Evolutionary conservation across 148 eudicot genomes (phyloP), one percentile per base, ranked within the genome.

Genomic region (Persicaria maculosa): DNA sequence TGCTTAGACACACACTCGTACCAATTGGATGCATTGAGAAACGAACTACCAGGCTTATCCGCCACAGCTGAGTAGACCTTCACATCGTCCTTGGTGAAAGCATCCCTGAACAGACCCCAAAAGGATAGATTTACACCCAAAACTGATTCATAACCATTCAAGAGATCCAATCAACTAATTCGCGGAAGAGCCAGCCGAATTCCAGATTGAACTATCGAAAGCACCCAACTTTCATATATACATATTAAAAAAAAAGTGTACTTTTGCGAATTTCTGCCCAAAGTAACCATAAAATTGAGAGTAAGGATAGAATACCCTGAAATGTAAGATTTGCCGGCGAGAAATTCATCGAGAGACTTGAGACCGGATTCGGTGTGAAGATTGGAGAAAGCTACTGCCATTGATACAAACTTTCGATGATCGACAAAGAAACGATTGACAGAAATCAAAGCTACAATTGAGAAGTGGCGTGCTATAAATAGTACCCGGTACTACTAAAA

Each of bases 321-420:
- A 77, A 93, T 76, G 80, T 74, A 89, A 19, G 90, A 79, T 81
- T 93, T 93, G 1, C 89, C 91, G 15, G 90, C 52, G 50, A 93
- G 91, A 44, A 79, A 86, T 1, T 68, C 85, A 2, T 93, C 85
- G 47, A 93, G 93, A 31, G 91, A 75, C 79, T 91, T 86, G 68
- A 93, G 84, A 14, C 97, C 98, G 6, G 96, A 65, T 72, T 93
- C 90, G 1, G 91, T 83, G 85, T 91, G 93, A 16, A 93, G 91
- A 88, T 93, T 89, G 54, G 86, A 58, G 83, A 93, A 93, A n/a
- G 83, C 86, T 2, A 89, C 79, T 3, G 92, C 94, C 93, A 89
- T 87, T 76, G 64, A 20, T 64, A 40, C 8, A 36, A 12, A 31
- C 6, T 9, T 64, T 36, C 36, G 7, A 10, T 40, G 68, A 31